phyloP scores from a whole-genome alignment of 2,329 filamentous ascomycete species.

The Rhytidhysteron rufulum region DNA sequence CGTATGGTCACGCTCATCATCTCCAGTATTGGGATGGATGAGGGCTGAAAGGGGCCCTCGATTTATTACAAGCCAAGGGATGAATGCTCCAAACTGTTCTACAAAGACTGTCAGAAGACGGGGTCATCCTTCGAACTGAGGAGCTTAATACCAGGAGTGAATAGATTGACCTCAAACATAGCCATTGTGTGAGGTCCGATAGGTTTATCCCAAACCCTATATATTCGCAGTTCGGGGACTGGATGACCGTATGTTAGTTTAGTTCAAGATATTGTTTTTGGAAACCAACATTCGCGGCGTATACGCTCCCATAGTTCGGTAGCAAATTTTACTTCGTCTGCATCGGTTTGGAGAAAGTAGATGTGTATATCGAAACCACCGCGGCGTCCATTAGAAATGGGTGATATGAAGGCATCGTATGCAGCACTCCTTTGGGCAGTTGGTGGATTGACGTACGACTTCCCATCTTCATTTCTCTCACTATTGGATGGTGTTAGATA shows the following conservation, averaged over 20 bases:
- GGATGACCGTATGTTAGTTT: conserved; percentile 1
- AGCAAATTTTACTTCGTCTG: conserved; percentile 63
- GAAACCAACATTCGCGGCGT: conserved; percentile 66
- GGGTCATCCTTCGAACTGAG: too few species aligned
- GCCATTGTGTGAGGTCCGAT: conserved; percentile 77
- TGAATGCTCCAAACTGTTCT: conserved; percentile 82
- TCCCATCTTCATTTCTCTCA: conserved; percentile 67
- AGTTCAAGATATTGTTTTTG: conserved; percentile 1
- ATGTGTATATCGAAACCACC: conserved; percentile 86
- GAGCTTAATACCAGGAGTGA: conserved; percentile 58
- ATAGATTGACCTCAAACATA: conserved; percentile 92
- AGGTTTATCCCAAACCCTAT: conserved; percentile 70
- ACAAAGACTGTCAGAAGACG: too few species aligned
- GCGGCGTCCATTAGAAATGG: conserved; percentile 60
- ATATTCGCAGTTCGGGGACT: conserved; percentile 85
- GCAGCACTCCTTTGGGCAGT: conserved; percentile 60
- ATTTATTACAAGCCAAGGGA: conserved; percentile 80
- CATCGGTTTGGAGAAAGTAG: conserved; percentile 67
- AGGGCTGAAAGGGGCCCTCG: conserved; percentile 75
- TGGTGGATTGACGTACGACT: conserved; percentile 68
- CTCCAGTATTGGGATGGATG: conserved; percentile 78
- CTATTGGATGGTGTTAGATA: too few species aligned
- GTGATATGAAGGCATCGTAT: conserved; percentile 66
- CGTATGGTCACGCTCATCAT: conserved; percentile 60
- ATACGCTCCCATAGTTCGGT: conserved; percentile 73